Evolutionary conservation across 176 grass and related monocot species (phyloP), one percentile per base, ranked within the genome.

Genomic region (Calamus simplicifolius): DNA sequence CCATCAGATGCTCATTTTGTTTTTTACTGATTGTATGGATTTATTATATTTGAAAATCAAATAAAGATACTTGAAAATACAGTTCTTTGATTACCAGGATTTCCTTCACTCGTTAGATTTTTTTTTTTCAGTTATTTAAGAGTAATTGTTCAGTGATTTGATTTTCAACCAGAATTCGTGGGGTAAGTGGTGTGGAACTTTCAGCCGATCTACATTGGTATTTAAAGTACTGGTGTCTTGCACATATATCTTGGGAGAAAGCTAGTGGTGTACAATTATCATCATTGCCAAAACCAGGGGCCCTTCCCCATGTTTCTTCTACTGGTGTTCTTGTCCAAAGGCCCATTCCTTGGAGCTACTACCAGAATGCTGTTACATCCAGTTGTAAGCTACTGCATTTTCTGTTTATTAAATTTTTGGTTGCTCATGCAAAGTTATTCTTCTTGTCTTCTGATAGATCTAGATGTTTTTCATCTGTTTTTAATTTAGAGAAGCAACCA

Each of bases 361-460:
- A 89, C 70, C 85, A 89, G 69, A 89, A 89, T 17, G 80, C 85
- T 55, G 85, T 89, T 74, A 74, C 85, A 68, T 89, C 77, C 66
- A 89, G 85, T 58, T 89, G 85, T 89, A 80, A 89, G 85, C 19
- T 28, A 54, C 59, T 48, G 56, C 18, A 29, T 52, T 21, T 29
- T 25, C 4, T 50, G 27, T 25, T 58, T 77, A 67, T 13, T 52
- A 0, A 48, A 53, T 31, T 69, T 31, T 31, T 4, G 29, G 5
- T 31, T 6, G 0, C 6, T 43, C 35, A 13, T 43, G 35, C 35
- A 43, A 43, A 13, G 10, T 43, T 43, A 3, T 43, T 43, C 35
- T 43, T 43, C 8, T 43, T 43, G 35, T 43, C 35, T 43, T 43
- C 10, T 10, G 10, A 43, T 43, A 43, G 35, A 43, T 43, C 8